Base-by-base conservation (phyloP, 1,284 basidiomycete genomes). In the Flammula alnicola region DNA sequence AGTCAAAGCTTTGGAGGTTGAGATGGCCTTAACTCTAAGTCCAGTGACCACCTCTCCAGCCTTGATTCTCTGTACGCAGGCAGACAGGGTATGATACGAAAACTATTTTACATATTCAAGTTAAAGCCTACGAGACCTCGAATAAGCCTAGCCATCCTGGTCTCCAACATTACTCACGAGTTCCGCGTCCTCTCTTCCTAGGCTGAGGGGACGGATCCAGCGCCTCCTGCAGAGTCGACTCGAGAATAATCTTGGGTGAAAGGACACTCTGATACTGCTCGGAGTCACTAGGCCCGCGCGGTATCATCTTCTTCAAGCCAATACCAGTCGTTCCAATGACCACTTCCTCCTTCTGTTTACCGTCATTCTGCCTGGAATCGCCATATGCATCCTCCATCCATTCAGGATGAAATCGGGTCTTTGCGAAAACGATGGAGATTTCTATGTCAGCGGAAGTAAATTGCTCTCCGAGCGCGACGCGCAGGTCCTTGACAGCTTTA, bases 341-440 rank as follows among this genome's bases (percentile, higher is more conserved):
- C 6, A 46, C 27, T 22, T 54, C 31, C 7, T 16, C 38, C 22
- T 45, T 36, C 42, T 41, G 30, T 5, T n/a, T 32, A 12, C 16
- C 38, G 10, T 19, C 14, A n/a, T 47, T 26, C 12, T 37, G 31
- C 7, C 33, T 14, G 4, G 31, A 46, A 31, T 57, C 59, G n/a
- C 41, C 57, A 27, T 52, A 59, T 1, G 35, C 32, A 16, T 61
- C 56, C n/a, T 61, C 56, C 58, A 61, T 61, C 26, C 39, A 49
- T 12, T 1, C 2, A 2, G 39, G 6, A 8, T 40, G 31, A 31
- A 55, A 58, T 2, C 32, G 32, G 3, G 22, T 38, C 7, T 26
- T 19, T 3, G 45, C 30, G 8, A 33, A n/a, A 7, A 58, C 29
- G 6, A 27, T 11, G 20, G 17, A 33, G n/a, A 54, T 36, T 29